Conservation (phyloP, 768 basidiomycete species). For the Lactarius sp. region DNA sequence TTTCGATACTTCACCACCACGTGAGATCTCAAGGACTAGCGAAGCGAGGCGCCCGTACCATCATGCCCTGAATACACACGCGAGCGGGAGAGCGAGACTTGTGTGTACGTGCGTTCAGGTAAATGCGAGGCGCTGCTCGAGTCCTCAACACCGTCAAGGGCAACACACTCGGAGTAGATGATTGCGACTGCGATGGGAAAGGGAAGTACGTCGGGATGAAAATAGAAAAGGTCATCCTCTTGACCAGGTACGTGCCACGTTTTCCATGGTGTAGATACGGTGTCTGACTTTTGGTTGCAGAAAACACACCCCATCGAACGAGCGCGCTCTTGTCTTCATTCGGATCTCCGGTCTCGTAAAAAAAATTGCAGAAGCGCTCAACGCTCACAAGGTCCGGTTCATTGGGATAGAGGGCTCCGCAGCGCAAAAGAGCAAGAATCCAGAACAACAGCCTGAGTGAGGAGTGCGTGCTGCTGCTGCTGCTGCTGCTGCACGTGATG, state of each 20-base stretch:
- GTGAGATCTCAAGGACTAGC: conserved; percentile 78
- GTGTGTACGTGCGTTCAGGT: conserved; percentile 65
- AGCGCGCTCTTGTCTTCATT: conserved; percentile 89
- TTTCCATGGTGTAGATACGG: neutral
- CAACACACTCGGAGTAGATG: conserved; percentile 74
- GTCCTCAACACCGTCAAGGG: conserved; percentile 79
- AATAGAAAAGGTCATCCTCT: conserved; percentile 65
- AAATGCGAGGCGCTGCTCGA: conserved; percentile 77
- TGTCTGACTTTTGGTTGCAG: conserved; percentile 34
- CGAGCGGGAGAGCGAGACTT: conserved; percentile 62
- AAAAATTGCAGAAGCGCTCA: conserved; percentile 82
- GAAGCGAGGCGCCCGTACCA: conserved; percentile 51
- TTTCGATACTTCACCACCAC: conserved; percentile 90
- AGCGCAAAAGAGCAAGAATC: conserved; percentile 75
- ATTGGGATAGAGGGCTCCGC: conserved; percentile 80
- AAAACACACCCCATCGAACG: conserved; percentile 61
- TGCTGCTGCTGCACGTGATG: conserved; percentile 85
- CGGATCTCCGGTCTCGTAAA: conserved; percentile 92
- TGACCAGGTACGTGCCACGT: conserved; percentile 60
- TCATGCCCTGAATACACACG: conserved; percentile 60
- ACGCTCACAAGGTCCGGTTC: conserved; percentile 63
- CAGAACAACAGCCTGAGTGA: conserved; percentile 58
- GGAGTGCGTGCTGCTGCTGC: conserved; percentile 78
- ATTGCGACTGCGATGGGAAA: conserved; percentile 61
- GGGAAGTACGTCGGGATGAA: conserved; percentile 82